A percentile compares a stretch with the other conserved stretches of the same genome.
phyloP scores from a whole-genome alignment of 2,329 filamentous ascomycete species.

The Colletotrichum siamense region DNA sequence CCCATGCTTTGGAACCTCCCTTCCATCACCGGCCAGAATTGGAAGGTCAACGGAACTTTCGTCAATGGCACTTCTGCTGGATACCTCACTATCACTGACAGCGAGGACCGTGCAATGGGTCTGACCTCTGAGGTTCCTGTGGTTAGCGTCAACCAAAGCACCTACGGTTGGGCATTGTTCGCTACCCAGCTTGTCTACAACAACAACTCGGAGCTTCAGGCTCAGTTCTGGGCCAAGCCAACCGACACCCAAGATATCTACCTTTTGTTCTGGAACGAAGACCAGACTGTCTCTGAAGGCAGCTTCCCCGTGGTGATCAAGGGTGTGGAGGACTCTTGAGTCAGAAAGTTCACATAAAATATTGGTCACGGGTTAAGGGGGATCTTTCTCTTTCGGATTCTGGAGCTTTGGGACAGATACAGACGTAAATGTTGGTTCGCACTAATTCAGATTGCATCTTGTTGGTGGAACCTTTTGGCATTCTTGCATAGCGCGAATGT shows the following conservation, averaged over 20 bases:
- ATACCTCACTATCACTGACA: not conserved
- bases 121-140: not conserved
- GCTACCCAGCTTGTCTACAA: not conserved
- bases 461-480: not conserved
- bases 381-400: not conserved
- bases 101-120: not conserved
- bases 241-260: not conserved
- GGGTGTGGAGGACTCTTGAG: not conserved
- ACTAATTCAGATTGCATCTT: not conserved
- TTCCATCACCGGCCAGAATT: not conserved
- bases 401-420: not conserved
- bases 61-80: not conserved
- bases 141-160: not conserved
- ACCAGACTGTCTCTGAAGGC: not conserved
- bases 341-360: not conserved
- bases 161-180: not conserved
- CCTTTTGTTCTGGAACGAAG: not conserved
- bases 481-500: not conserved
- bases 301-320: not conserved
- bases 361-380: not conserved
- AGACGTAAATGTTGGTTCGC: not conserved
- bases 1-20: not conserved
- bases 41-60: not conserved
- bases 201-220: not conserved
- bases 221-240: not conserved